Evolutionary conservation across 2,329 filamentous ascomycete genomes (phyloP).

Genomic region (Trichoderma citrinoviride): DNA sequence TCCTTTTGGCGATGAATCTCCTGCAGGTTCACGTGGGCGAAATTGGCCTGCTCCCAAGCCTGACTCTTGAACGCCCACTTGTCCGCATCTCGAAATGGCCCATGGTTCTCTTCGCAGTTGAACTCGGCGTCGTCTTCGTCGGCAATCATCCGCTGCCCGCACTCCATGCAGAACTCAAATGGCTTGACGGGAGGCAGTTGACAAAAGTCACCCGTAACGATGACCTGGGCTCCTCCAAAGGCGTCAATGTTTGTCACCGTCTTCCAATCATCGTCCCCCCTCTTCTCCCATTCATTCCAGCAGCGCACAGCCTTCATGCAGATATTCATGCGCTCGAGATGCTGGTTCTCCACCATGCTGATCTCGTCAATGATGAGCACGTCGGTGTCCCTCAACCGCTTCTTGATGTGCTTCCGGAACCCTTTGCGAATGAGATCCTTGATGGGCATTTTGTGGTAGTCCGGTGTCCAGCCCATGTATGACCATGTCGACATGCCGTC

Average conservation of each 20-base stretch:
- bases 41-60: constrained; percentile 55
- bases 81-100: constrained; percentile 41
- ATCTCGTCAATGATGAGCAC: constrained; percentile 65
- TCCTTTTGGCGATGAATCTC: constrained; percentile 60
- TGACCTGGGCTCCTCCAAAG: constrained; percentile 31
- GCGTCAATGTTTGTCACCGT: constrained; percentile 24
- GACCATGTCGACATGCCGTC: constrained; percentile 56
- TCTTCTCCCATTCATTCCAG: not conserved
- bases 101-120: constrained; percentile 7
- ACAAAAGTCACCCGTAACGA: constrained; percentile 50
- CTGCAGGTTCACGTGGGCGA: constrained; percentile 51
- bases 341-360: constrained; percentile 59
- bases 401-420: constrained; percentile 24
- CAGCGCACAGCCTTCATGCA: constrained; percentile 35
- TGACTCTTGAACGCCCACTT: constrained; percentile 61
- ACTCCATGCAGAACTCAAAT: constrained; percentile 37
- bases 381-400: constrained; percentile 46
- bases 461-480: constrained; percentile 56
- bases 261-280: constrained; percentile 2
- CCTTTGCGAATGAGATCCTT: not conserved
- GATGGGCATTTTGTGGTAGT: constrained; percentile 18
- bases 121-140: constrained; percentile 3
- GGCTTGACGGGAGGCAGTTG: constrained; percentile 59
- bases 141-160: constrained; percentile 27
- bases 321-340: constrained; percentile 30